A percentile compares a stretch with the other conserved stretches of the same genome.
Conservation (phyloP, 164 flowering plant species). For the Aristolochia contorta region DNA sequence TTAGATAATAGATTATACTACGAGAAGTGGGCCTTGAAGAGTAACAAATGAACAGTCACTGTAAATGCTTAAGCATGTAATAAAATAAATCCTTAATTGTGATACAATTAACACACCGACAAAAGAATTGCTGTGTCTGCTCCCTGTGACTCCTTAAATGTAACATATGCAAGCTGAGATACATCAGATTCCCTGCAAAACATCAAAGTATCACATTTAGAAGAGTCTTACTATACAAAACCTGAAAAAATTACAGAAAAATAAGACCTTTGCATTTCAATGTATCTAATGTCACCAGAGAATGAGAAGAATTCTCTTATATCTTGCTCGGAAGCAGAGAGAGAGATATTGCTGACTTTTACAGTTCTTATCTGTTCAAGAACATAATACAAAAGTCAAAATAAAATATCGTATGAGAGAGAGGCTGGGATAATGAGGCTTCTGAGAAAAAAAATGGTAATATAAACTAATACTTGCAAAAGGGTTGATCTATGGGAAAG, state of each 20-base stretch:
- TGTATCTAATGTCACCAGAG: slow-evolving; percentile 64
- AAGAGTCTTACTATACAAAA: not conserved
- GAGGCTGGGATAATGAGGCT: not conserved
- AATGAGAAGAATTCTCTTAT: slow-evolving; percentile 78
- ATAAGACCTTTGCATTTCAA: slow-evolving; percentile 53
- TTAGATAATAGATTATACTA: no score
- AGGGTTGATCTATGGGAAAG: not conserved
- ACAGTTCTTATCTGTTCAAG: slow-evolving; percentile 47
- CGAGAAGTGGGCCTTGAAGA: no score
- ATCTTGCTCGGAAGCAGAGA: slow-evolving; percentile 61
- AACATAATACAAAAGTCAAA: not conserved
- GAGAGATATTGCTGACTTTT: slow-evolving; percentile 68
- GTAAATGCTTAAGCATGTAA: no score
- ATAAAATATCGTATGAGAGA: not conserved
- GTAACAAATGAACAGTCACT: no score
- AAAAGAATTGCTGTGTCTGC: slow-evolving; percentile 59
- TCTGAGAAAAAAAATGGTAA: not conserved
- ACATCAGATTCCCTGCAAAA: slow-evolving; percentile 12
- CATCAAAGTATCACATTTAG: not conserved
- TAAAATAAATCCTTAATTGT: not conserved
- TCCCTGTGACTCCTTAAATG: slow-evolving; percentile 64
- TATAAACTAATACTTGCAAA: not conserved
- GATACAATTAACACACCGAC: slow-evolving; percentile 3
- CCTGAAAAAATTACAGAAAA: not conserved
- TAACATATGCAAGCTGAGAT: slow-evolving; percentile 51